A percentile compares a stretch with the other conserved stretches of the same genome.
Conservation (phyloP, 2,329 filamentous ascomycete species). For the Orbilia ellipsospora region DNA sequence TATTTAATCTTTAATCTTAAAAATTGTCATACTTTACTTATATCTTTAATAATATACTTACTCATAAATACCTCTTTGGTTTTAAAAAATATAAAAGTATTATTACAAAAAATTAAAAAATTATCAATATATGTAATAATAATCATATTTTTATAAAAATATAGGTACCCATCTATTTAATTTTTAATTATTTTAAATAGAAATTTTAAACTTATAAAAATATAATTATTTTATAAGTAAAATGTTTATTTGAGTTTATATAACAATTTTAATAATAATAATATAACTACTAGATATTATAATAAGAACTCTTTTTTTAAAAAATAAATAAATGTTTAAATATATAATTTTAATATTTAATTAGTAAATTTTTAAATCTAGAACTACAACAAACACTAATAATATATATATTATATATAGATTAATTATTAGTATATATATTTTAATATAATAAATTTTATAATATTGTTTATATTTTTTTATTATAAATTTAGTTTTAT, state of each 20-base stretch:
- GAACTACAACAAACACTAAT: neutral
- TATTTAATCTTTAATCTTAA: no score
- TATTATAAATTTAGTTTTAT: neutral
- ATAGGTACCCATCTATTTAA: neutral
- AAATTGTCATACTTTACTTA: no score
- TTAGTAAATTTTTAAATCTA: neutral
- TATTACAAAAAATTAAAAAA: neutral
- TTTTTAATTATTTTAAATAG: neutral
- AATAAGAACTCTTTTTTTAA: no score
- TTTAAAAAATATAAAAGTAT: neutral
- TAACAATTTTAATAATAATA: constrained; percentile 1
- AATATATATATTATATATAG: neutral
- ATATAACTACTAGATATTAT: neutral
- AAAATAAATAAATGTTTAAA: no score
- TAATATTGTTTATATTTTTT: no score
- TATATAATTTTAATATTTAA: neutral
- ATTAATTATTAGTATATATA: neutral
- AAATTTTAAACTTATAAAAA: neutral
- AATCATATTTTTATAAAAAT: neutral
- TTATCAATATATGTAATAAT: neutral
- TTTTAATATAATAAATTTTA: neutral
- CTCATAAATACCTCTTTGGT: neutral
- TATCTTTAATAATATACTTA: neutral
- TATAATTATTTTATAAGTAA: constrained; percentile 1
- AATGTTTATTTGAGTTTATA: neutral